A percentile compares a stretch with the other conserved stretches of the same genome.
Conservation (phyloP, 2,329 filamentous ascomycete species). For the Magnaporthiopsis incrustans region DNA sequence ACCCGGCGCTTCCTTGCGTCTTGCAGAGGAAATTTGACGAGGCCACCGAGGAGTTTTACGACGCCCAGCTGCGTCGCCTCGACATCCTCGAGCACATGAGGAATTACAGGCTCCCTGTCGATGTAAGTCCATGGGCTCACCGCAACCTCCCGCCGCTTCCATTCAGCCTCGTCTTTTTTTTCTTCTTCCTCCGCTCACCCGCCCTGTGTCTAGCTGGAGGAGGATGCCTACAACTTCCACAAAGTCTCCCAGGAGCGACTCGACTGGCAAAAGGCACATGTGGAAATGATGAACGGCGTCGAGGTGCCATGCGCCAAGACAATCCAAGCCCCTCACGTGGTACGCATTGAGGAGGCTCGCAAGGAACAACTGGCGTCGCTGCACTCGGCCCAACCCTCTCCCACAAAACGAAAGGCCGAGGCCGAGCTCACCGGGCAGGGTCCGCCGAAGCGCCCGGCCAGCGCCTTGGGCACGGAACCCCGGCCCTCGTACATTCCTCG, state of each 20-base stretch:
- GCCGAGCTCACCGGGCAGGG: slow-evolving; percentile 42
- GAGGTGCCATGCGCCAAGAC: slow-evolving; percentile 24
- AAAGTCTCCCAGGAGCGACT: slow-evolving; percentile 2
- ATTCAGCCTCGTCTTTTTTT: slow-evolving; percentile 4
- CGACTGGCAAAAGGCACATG: slow-evolving; percentile 5
- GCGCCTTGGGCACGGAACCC: slow-evolving; percentile 21
- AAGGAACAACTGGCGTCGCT: slow-evolving; percentile 22
- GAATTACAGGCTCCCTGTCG: slow-evolving; percentile 35
- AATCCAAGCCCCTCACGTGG: slow-evolving; percentile 10
- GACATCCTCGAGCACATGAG: slow-evolving; percentile 37
- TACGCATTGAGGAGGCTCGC: slow-evolving; percentile 25
- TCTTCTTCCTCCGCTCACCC: slow-evolving; percentile 1
- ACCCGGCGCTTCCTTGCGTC: slow-evolving; percentile 5
- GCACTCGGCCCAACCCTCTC: slow-evolving; percentile 21
- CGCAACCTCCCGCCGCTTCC: not conserved
- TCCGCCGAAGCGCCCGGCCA: slow-evolving; percentile 36
- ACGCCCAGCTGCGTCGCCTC: slow-evolving; percentile 36
- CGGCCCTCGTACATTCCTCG: slow-evolving; percentile 24
- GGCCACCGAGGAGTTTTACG: slow-evolving; percentile 33
- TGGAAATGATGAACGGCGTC: slow-evolving; percentile 15
- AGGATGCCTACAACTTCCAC: not conserved
- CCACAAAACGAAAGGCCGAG: slow-evolving; percentile 42
- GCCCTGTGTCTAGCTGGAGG: slow-evolving; percentile 1
- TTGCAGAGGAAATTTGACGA: slow-evolving; percentile 18
- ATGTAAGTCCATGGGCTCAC: slow-evolving; percentile 32